Evolutionary conservation across 1,284 basidiomycete genomes (phyloP).

Genomic region (Neolentinus lepideus): DNA sequence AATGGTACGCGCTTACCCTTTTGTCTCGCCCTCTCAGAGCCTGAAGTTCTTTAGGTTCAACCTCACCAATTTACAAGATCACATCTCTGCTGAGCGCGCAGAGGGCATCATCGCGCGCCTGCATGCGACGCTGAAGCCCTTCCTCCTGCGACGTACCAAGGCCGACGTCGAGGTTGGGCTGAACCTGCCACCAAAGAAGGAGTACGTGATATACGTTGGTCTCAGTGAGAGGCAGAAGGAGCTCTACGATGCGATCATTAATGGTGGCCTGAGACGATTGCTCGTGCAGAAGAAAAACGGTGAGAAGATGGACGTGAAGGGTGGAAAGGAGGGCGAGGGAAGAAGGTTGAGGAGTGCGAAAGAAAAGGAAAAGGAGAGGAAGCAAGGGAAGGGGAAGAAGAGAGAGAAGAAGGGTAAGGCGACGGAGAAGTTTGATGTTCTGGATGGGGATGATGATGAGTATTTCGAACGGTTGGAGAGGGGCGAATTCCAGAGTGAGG

Average conservation of each 20-base stretch:
- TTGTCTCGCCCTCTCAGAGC: conserved; percentile 1
- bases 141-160: conserved; percentile 90
- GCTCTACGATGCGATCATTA: conserved; percentile 76
- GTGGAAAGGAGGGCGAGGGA: conserved; percentile 22
- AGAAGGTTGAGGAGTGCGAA: conserved; percentile 22
- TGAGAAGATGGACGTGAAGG: conserved; percentile 16
- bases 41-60: conserved; percentile 50
- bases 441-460: conserved; percentile 62
- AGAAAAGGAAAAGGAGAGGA: conserved; percentile 21
- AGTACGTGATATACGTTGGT: conserved; percentile 92
- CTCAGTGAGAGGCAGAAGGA: conserved; percentile 77
- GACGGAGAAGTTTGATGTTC: conserved; percentile 30
- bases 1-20: conserved; percentile 55
- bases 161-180: conserved; percentile 74
- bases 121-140: conserved; percentile 91
- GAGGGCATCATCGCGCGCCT: conserved; percentile 74
- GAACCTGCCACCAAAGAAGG: conserved; percentile 85
- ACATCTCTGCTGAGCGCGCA: conserved; percentile 45
- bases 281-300: conserved; percentile 34
- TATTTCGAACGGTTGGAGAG: conserved; percentile 63
- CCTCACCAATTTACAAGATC: conserved; percentile 54
- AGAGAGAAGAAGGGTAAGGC: conserved; percentile 22
- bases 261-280: conserved; percentile 59
- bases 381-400: conserved; percentile 24
- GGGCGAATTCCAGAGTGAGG: conserved; percentile 22